phyloP scores from a whole-genome alignment of 192 early-diverging fungal species.

The Coemansia sp. region DNA sequence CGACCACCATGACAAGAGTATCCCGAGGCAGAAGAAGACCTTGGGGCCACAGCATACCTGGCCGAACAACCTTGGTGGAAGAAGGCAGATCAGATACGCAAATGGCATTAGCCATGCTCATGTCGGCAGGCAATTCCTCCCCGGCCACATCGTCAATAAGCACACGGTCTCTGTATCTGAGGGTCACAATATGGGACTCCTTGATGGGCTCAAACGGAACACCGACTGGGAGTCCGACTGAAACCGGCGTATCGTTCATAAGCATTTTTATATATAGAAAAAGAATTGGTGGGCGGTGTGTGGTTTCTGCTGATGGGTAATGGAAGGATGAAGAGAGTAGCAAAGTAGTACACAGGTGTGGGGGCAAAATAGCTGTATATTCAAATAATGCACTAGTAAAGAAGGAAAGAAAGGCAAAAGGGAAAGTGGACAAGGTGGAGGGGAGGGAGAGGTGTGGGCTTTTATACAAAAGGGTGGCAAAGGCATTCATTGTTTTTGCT shows the following conservation, averaged over 20 bases:
- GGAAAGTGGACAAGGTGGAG: not conserved
- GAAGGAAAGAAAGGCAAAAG: constrained; percentile 3
- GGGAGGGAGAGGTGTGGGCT: not conserved
- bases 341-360: no score
- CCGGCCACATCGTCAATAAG: constrained; percentile 44
- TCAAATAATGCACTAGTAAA: not conserved
- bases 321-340: no score
- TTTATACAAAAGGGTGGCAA: constrained; percentile 7
- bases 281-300: constrained; percentile 1
- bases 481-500: not conserved
- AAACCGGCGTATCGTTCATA: constrained; percentile 29
- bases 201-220: constrained; percentile 40
- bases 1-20: constrained; percentile 33
- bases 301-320: no score
- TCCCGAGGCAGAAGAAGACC: constrained; percentile 31
- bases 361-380: not conserved
- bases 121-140: constrained; percentile 17
- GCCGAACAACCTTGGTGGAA: constrained; percentile 34
- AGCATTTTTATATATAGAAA: constrained; percentile 16
- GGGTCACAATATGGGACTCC: constrained; percentile 17
- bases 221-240: constrained; percentile 11
- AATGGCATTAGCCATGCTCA: not conserved
- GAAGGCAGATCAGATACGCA: constrained; percentile 37
- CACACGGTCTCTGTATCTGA: constrained; percentile 30
- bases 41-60: constrained; percentile 37